Evolutionary conservation across 2,329 filamentous ascomycete species (phyloP), one percentile per base, ranked within the genome.

Genomic region (Xylariaceae sp.): DNA sequence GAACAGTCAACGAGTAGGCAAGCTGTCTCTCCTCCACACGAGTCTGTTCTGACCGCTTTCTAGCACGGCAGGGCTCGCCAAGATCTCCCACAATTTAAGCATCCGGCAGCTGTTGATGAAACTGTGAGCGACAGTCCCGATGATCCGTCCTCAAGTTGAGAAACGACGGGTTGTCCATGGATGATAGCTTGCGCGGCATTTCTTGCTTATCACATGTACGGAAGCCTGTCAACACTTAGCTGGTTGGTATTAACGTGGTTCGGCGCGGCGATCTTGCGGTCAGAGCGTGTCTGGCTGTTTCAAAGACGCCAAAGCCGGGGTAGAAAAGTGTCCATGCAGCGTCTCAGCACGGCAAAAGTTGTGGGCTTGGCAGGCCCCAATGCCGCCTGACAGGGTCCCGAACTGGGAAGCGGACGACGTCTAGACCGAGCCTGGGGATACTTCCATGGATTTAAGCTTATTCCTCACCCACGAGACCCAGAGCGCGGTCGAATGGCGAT

Each of bases 261-360:
- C 42, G 39, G 40, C 21, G 41, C 30, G 43, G 23, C 35, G 43
- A 49, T 45, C 41, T 41, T 23, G 37, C 39, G 43, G 36, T 40
- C n/a, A n/a, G n/a, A n/a, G n/a, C n/a, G n/a, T n/a, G n/a, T n/a
- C 38, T 38, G 36, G 16, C 19, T 35, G 37, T 50, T 19, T 45
- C 45, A 42, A 38, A 33, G 29, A 26, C 29, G 15, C 26, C 27
- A 37, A 35, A 17, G 34, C 18, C 29, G 28, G 29, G 14, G 29
- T 37, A 31, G 31, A 22, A 29, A 19, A 34, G 10, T 38, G 36
- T 38, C 37, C 39, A 44, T 31, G 36, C 31, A 31, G 29, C 28
- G 37, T 36, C 38, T 38, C 36, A 36, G 38, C 35, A 24, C 15
- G 25, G 11, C 13, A 9, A 11, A 13, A 16, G 15, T 28, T 28